These are phyloP conservation scores for Penstemon newberryi DNA, from an alignment of 257 asterid species.

Conservation along the genomic window DNA sequence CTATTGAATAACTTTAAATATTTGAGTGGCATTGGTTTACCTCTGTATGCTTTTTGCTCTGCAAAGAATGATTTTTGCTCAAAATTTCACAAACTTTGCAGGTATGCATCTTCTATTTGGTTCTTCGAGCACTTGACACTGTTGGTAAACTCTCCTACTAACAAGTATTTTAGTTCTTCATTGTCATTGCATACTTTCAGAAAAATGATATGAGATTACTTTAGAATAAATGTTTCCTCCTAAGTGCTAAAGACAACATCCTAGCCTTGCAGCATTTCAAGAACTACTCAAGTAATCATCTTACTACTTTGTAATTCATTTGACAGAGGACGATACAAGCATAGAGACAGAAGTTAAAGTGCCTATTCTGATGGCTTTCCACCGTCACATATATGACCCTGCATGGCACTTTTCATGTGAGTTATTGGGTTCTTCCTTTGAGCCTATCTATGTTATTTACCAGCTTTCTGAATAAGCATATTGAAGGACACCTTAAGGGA, in stretches of 20 bases:
- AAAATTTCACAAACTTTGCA: conserved; percentile 39
- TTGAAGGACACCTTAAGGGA: conserved; percentile 3
- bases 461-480: conserved; percentile 10
- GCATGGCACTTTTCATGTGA: conserved; percentile 96
- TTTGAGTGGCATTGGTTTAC: conserved; percentile 14
- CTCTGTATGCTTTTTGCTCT: neutral
- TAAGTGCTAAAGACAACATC: neutral
- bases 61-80: conserved; percentile 16
- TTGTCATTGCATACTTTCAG: neutral
- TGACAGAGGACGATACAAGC: conserved; percentile 98
- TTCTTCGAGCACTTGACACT: conserved; percentile 96
- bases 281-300: conserved; percentile 4
- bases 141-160: conserved; percentile 66
- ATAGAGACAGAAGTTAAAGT: conserved; percentile 78
- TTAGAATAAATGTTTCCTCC: neutral
- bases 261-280: neutral
- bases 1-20: neutral
- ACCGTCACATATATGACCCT: conserved; percentile 71
- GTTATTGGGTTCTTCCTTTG: conserved; percentile 37
- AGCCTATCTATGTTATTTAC: neutral
- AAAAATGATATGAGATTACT: neutral
- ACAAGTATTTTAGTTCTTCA: neutral
- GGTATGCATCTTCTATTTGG: conserved; percentile 96
- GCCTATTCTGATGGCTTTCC: conserved; percentile 81
- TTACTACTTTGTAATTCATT: conserved; percentile 30